These are phyloP conservation scores for Pelargonium australe DNA, from an alignment of 441 rosid genomes.

Conservation along the genomic window DNA sequence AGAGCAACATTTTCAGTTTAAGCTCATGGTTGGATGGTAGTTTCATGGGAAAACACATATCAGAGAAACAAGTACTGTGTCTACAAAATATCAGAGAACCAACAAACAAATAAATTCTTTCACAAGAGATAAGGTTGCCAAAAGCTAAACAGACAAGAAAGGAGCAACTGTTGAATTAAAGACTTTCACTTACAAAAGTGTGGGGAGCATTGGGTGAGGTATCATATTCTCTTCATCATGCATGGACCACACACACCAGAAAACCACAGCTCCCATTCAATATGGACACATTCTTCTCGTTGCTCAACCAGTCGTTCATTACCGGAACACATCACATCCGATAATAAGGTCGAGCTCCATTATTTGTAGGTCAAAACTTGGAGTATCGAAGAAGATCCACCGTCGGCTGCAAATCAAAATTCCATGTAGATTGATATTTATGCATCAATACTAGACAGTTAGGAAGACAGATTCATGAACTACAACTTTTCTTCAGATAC, in stretches of 20 bases:
- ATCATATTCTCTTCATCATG: neutral
- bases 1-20: too few species aligned
- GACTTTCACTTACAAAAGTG: neutral
- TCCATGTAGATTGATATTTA: too few species aligned
- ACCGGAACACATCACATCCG: conserved; percentile 17
- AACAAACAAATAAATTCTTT: neutral
- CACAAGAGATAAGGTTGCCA: neutral
- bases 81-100: too few species aligned
- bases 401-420: too few species aligned
- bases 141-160: neutral
- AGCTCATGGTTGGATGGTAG: too few species aligned
- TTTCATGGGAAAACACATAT: too few species aligned
- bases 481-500: too few species aligned
- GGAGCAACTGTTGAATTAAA: neutral
- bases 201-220: too few species aligned
- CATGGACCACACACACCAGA: neutral
- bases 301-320: conserved; percentile 26
- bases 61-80: too few species aligned
- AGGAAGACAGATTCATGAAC: too few species aligned
- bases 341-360: conserved; percentile 6
- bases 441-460: too few species aligned
- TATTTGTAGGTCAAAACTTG: conserved; percentile 7
- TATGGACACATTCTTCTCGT: conserved; percentile 23
- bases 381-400: conserved; percentile 7
- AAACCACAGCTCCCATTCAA: conserved; percentile 31